Base-by-base conservation (phyloP, 768 basidiomycete species). In the Suillus lakei region DNA sequence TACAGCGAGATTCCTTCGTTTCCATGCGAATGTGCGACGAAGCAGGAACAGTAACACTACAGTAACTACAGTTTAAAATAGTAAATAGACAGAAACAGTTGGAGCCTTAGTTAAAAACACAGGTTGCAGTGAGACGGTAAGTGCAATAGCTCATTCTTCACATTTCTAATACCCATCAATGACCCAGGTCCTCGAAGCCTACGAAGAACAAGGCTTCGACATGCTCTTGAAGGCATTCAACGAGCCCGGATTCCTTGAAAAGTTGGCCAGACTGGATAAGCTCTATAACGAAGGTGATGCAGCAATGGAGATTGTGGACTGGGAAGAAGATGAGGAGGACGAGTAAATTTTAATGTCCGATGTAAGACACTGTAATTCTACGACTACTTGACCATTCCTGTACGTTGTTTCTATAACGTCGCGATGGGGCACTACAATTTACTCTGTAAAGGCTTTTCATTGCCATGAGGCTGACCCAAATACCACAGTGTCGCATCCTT, bases 151-250 rank as follows among this genome's bases (percentile, higher is more conserved):
- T 9, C 23, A 56, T 23, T 48, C 44, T 62, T 26, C 18, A 23
- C 41, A 39, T 28, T 10, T 34, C 13, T 39, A n/a, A 26, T 48
- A 18, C 21, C 39, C 15, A 26, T 38, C 15, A 23, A 61, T 64
- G 28, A 13, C 32, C 3, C 69, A 95, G 93, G 88, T 98, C 21
- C 66, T 98, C 38, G 78, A 85, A n/a, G 91, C 89, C 13, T 99
- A 98, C 75, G 88, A 91, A 68, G 79, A 78, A n/a, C 80, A 89
- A 34, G 95, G 96, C 0, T 95, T 95, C 70, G 82, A 82, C 18
- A 90, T 96, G 88, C 76, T 98, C 18, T 73, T 91, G 23, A 79
- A 85, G 65, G 96, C 91, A 5, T 96, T 95, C 76, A 93, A 95
- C 68, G 94, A 98, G 68, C 79, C 81, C 6, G 86, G 88, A 60